Conservation (phyloP, 139 green algal genomes). For the Chlamydomonas applanata region DNA sequence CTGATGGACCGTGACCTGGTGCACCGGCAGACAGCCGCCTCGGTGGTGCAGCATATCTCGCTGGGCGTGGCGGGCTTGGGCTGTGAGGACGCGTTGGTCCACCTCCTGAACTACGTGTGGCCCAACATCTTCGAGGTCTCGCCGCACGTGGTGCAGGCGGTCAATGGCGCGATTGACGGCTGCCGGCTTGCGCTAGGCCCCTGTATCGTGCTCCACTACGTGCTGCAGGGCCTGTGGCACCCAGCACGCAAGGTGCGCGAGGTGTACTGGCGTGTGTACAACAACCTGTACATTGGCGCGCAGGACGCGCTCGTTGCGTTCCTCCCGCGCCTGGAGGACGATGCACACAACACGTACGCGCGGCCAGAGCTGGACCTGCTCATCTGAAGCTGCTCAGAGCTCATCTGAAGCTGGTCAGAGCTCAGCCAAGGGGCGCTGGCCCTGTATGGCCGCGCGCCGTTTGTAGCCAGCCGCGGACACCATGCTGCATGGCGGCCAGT, state of each 20-base stretch:
- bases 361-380: conserved; percentile 93
- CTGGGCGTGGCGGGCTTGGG: conserved; percentile 90
- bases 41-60: conserved; percentile 88
- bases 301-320: conserved; percentile 86
- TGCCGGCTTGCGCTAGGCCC: conserved; percentile 87
- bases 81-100: conserved; percentile 93
- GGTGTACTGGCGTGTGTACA: conserved; percentile 98
- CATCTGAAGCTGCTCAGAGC: conserved; percentile 59
- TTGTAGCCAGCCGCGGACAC: no score
- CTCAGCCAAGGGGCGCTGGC: no score
- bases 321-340: conserved; percentile 78
- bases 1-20: conserved; percentile 95
- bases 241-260: conserved; percentile 73
- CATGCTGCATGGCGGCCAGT: no score
- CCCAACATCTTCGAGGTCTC: conserved; percentile 98
- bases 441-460: no score
- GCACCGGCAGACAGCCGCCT: conserved; percentile 93
- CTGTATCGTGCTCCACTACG: conserved; percentile 85
- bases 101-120: conserved; percentile 98
- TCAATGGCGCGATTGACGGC: conserved; percentile 90
- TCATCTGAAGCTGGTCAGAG: no score
- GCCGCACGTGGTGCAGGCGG: conserved; percentile 92
- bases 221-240: conserved; percentile 53
- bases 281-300: conserved; percentile 95
- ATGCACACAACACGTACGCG: conserved; percentile 77